Evolutionary conservation across 1,139 yeast species (phyloP), one percentile per base, ranked within the genome.

Genomic region (Ogataea hybrid): DNA sequence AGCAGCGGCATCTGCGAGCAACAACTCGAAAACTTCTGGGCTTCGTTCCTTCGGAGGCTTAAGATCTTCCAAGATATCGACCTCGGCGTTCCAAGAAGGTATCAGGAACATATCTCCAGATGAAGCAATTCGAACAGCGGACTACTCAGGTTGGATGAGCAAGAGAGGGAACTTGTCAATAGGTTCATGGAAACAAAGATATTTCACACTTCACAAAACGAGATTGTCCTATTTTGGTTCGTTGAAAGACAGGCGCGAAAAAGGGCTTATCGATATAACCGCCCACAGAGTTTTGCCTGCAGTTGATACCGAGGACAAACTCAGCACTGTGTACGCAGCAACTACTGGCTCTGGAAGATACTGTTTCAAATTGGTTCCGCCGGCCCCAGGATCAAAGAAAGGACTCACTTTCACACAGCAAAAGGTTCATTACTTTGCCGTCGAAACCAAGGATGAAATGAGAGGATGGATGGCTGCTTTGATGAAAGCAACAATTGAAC

Each of bases 21-120:
- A 34, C n/a, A 10, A 42, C 5, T 34, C 29, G 10, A 31, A 35
- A 21, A 32, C 51, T 2, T 39, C 50, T n/a, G 42, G 58, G 3
- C 41, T 58, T 7, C 53, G 56, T 39, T 41, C 43, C 5, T 28
- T 53, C 6, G 49, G 56, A 1, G 30, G 48, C 5, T 49, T 57
- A 31, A 56, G 67, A 25, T 77, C 64, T 65, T 47, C 52, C 12
- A 81, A 84, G 74, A 69, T 63, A 43, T 68, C 79, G 49, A 90
- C 97, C 0, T 83, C 96, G 0, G 98, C 97, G 0, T 92, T 92
- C 64, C 81, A 82, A 57, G 98, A 92, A 66, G 98, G 98, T 11
- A 85, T 92, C 36, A 73, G 90, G 55, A 72, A 68, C 16, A 73
- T 87, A 18, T 73, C 84, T 0, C 96, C 96, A 0, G 80, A 77